phyloP scores from a whole-genome alignment of 139 green algal species.

The Micromonas commoda region DNA sequence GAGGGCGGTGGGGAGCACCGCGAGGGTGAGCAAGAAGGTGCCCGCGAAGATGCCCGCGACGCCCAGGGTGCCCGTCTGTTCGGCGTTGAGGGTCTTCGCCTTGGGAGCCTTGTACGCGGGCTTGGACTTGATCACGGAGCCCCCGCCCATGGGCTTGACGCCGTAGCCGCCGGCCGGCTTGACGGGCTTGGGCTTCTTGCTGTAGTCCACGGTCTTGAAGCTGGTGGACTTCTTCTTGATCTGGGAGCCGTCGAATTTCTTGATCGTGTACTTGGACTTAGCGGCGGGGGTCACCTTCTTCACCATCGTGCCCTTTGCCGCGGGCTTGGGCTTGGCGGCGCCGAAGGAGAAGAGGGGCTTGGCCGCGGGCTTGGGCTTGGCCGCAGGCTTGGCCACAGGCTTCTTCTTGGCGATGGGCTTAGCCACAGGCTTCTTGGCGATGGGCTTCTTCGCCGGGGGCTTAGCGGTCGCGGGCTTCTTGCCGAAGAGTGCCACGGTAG shows the following conservation, averaged over 20 bases:
- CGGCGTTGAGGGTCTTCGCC: not conserved
- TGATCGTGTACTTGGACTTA: not conserved
- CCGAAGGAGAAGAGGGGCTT: not conserved
- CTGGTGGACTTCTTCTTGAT: not conserved
- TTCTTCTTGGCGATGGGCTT: slow-evolving; percentile 12
- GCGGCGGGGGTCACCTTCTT: not conserved
- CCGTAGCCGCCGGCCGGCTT: not conserved
- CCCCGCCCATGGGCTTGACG: not conserved
- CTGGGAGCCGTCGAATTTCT: not conserved
- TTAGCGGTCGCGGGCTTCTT: no score
- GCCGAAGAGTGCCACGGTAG: not conserved
- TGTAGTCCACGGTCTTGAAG: not conserved
- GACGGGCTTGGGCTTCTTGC: not conserved
- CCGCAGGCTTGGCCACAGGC: not conserved
- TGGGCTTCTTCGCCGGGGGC: not conserved
- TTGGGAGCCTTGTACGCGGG: not conserved
- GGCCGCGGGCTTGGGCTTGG: not conserved
- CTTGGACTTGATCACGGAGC: not conserved
- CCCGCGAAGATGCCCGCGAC: not conserved
- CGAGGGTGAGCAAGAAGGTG: not conserved
- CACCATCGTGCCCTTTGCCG: not conserved
- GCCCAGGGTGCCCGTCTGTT: not conserved
- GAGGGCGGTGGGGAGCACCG: not conserved
- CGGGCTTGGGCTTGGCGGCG: not conserved
- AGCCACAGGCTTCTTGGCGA: not conserved